Evolutionary conservation across 495 filamentous ascomycete genomes (phyloP).

Genomic region (Antarctomyces pellizariae): DNA sequence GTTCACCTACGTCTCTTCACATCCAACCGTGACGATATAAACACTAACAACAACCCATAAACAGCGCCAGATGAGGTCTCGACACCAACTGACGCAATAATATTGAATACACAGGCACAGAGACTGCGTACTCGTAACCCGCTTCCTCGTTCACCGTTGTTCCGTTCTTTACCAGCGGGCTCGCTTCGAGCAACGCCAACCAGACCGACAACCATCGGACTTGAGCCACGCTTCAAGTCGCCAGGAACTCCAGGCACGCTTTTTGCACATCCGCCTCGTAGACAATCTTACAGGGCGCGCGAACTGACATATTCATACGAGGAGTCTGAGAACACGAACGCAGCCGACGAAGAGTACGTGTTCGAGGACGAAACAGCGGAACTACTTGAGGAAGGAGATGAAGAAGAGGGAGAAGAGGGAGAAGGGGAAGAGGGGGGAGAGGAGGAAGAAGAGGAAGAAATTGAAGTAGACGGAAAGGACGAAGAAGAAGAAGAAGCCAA

Average conservation of each 20-base stretch:
- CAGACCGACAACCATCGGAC: slow-evolving; percentile 6
- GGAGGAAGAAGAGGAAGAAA: slow-evolving; percentile 8
- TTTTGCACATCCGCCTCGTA: slow-evolving; percentile 8
- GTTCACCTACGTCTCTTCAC: background rate
- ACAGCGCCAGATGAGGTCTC: slow-evolving; percentile 9
- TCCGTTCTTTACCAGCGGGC: slow-evolving; percentile 7
- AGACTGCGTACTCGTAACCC: slow-evolving; percentile 2
- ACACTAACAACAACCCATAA: slow-evolving; percentile 1
- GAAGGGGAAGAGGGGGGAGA: slow-evolving; percentile 6
- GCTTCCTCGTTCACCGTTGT: slow-evolving; percentile 10
- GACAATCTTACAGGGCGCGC: slow-evolving; percentile 9
- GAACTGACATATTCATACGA: slow-evolving; percentile 13
- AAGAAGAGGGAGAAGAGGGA: slow-evolving; percentile 7
- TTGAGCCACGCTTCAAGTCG: slow-evolving; percentile 6
- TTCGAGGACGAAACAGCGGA: slow-evolving; percentile 5
- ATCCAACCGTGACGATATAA: too few species aligned
- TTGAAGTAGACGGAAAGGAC: slow-evolving; percentile 1
- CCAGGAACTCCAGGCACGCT: slow-evolving; percentile 9
- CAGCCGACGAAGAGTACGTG: slow-evolving; percentile 12
- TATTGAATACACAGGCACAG: slow-evolving; percentile 1
- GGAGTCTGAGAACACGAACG: slow-evolving; percentile 9
- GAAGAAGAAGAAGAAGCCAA: slow-evolving; percentile 3
- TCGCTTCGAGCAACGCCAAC: slow-evolving; percentile 8
- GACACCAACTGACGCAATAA: slow-evolving; percentile 3
- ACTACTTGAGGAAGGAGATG: slow-evolving; percentile 8